phyloP scores from a whole-genome alignment of 805 yeast genomes.

The Myxozyma mucilagina region DNA sequence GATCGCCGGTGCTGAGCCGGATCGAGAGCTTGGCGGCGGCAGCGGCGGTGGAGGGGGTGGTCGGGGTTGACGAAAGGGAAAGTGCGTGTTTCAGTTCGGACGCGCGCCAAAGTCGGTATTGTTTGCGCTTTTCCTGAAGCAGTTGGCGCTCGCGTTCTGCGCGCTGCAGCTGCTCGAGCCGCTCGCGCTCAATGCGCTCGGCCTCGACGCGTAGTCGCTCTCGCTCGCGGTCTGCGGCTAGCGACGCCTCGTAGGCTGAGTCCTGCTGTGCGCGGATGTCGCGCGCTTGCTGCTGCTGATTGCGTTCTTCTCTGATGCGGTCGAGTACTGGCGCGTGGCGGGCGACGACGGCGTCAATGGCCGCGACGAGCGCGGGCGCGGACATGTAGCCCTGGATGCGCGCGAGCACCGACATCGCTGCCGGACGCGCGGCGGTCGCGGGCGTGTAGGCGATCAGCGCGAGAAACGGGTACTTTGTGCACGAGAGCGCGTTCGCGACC shows the following conservation, averaged over 20 bases:
- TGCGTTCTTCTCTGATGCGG: constrained; percentile 61
- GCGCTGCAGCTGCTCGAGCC: constrained; percentile 23
- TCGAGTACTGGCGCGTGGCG: constrained; percentile 63
- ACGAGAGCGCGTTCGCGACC: constrained; percentile 70
- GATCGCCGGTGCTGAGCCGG: constrained; percentile 61
- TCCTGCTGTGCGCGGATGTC: constrained; percentile 74
- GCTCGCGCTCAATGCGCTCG: constrained; percentile 29
- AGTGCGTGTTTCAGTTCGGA: constrained; percentile 35
- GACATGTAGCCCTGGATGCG: constrained; percentile 61
- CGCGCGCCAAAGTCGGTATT: constrained; percentile 47
- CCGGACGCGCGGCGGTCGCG: constrained; percentile 26
- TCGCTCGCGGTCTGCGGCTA: constrained; percentile 64
- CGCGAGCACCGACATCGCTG: constrained; percentile 54
- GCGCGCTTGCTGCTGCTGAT: constrained; percentile 55
- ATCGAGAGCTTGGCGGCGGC: constrained; percentile 65
- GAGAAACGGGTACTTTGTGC: constrained; percentile 76
- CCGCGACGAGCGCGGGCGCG: constrained; percentile 47
- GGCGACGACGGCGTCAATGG: constrained; percentile 50
- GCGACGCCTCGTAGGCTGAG: constrained; percentile 68
- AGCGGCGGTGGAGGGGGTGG: too few relatives aligned
- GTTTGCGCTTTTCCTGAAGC: constrained; percentile 24
- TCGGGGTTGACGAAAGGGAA: background rate
- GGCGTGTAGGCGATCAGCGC: constrained; percentile 55
- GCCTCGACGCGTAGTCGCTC: constrained; percentile 40
- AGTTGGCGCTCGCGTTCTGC: constrained; percentile 30